These are phyloP conservation scores for Aspergillus wentii DNA, from an alignment of 495 filamentous ascomycete species.

Conservation along the genomic window DNA sequence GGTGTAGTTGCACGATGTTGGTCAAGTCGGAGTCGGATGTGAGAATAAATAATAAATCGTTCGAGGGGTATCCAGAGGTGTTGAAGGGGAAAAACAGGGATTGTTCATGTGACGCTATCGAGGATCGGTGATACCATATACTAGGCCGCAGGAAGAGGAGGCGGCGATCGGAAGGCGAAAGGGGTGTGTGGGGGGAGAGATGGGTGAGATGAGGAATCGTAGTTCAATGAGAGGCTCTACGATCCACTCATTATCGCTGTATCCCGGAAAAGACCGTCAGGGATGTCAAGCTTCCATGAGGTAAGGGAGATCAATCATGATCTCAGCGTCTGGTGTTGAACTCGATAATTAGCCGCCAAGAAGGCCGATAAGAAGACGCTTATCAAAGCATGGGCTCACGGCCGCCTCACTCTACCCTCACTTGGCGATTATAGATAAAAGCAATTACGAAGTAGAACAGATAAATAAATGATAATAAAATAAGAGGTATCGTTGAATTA, in stretches of 20 bases:
- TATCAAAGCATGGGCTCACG: background rate
- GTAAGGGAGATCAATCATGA: background rate
- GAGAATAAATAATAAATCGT: too few relatives aligned
- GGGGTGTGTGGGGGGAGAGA: constrained; percentile 11
- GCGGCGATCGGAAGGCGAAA: constrained; percentile 13
- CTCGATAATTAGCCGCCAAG: constrained; percentile 1
- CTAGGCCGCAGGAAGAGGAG: too few relatives aligned
- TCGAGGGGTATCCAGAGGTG: too few relatives aligned
- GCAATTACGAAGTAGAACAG: constrained; percentile 1
- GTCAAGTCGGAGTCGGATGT: too few relatives aligned
- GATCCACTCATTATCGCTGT: constrained; percentile 3
- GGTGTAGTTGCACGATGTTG: too few relatives aligned
- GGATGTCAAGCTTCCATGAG: background rate
- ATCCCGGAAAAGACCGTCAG: too few relatives aligned
- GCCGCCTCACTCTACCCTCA: background rate
- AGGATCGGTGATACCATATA: too few relatives aligned
- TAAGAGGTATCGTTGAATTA: constrained; percentile 28
- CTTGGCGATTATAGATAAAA: background rate
- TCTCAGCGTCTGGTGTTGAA: too few relatives aligned
- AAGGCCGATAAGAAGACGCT: background rate
- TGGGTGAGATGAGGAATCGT: background rate
- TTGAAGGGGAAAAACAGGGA: too few relatives aligned
- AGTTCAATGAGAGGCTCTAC: too few relatives aligned
- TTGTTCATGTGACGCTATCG: too few relatives aligned
- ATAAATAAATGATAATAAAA: background rate